These are phyloP conservation scores for Aureobasidium subglaciale DNA, from an alignment of 2,329 filamentous ascomycete species.

Conservation along the genomic window DNA sequence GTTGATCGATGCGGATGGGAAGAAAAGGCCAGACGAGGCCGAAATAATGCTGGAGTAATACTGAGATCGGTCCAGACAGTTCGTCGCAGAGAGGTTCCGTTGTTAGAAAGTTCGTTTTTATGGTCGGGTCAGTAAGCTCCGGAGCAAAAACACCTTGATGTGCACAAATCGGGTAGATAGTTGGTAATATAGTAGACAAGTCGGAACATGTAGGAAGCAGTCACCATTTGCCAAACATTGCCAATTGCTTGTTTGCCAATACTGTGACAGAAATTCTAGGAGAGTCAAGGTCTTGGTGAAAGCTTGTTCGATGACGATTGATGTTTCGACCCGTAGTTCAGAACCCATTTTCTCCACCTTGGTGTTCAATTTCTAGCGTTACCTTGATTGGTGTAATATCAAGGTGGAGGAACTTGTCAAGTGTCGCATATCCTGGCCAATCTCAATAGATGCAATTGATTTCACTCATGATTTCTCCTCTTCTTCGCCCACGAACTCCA, in stretches of 20 bases:
- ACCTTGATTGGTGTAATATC: too few species aligned
- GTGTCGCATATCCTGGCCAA: too few species aligned
- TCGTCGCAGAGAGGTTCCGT: too few species aligned
- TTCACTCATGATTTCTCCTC: neutral
- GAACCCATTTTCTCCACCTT: too few species aligned
- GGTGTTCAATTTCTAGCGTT: too few species aligned
- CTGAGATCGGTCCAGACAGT: too few species aligned
- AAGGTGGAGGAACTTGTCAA: too few species aligned
- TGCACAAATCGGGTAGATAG: neutral
- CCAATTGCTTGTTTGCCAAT: constrained; percentile 1
- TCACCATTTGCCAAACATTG: neutral
- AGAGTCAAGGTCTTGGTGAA: neutral
- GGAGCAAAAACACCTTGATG: constrained; percentile 1
- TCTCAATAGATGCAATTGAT: neutral
- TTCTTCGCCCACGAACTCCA: constrained; percentile 34
- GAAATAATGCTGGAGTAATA: too few species aligned
- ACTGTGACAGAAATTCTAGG: neutral
- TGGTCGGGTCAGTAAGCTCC: neutral
- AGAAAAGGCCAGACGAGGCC: neutral
- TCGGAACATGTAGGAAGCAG: neutral
- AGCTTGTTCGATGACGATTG: neutral
- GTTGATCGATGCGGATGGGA: too few species aligned
- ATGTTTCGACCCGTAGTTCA: neutral
- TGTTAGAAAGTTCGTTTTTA: too few species aligned
- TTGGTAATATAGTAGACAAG: neutral